These are phyloP conservation scores for Cladosporium sp. DNA, from an alignment of 2,329 filamentous ascomycete species.

Conservation along the genomic window DNA sequence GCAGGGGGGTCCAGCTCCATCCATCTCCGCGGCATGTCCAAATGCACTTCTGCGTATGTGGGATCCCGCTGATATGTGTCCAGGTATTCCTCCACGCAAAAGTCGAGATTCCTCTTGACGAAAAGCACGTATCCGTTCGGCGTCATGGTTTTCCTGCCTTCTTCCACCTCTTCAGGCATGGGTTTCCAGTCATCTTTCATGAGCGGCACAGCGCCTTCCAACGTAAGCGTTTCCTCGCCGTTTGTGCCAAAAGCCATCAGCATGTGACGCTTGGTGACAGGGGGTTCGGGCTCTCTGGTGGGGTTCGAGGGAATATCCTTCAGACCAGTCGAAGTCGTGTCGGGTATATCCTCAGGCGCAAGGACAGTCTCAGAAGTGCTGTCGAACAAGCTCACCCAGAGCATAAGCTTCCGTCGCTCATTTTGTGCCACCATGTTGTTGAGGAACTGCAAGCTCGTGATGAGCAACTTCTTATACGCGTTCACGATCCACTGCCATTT, in stretches of 20 bases:
- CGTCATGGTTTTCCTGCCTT: constrained; percentile 16
- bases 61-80: constrained; percentile 21
- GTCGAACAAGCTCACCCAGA: constrained; percentile 61
- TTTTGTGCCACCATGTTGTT: constrained; percentile 62
- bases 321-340: constrained; percentile 22
- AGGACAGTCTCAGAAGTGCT: constrained; percentile 39
- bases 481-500: constrained; percentile 61
- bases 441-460: constrained; percentile 59
- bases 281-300: constrained; percentile 20
- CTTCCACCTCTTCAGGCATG: constrained; percentile 18
- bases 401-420: constrained; percentile 57
- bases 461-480: constrained; percentile 59
- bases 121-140: constrained; percentile 28
- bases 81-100: constrained; percentile 22
- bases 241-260: constrained; percentile 26
- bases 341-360: constrained; percentile 22
- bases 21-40: constrained; percentile 26
- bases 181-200: constrained; percentile 21
- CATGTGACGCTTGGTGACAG: constrained; percentile 23
- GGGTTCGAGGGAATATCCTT: constrained; percentile 26
- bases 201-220: constrained; percentile 18
- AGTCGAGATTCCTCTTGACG: constrained; percentile 17
- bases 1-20: constrained; percentile 19
- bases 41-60: constrained; percentile 23
- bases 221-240: constrained; percentile 16